Percentiles rank a stretch among this genome's conserved stretches.
Conservation (phyloP, 768 basidiomycete genomes). For the Xerocomellus chrysenteron region DNA sequence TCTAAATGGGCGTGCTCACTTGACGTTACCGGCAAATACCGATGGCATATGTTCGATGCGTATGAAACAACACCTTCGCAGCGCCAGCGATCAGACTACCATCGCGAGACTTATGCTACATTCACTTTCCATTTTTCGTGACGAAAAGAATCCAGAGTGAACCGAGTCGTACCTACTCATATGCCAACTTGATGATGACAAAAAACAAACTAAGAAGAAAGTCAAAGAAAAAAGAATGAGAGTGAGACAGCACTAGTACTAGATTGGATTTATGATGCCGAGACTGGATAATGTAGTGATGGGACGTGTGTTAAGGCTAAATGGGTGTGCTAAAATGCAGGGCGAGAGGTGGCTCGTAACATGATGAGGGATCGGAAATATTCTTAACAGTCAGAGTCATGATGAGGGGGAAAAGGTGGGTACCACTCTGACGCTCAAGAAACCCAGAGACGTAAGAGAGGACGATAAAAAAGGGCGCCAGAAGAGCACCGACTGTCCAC, state of each 20-base stretch:
- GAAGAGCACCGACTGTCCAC: slow-evolving; percentile 13
- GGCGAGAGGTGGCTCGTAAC: slow-evolving; percentile 1
- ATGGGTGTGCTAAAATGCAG: slow-evolving; percentile 22
- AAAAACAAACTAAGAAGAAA: background rate
- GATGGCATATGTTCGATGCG: no score
- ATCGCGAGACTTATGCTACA: background rate
- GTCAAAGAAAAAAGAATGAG: background rate
- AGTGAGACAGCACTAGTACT: slow-evolving; percentile 18
- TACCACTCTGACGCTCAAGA: background rate
- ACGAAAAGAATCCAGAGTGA: slow-evolving; percentile 13
- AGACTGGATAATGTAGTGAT: slow-evolving; percentile 27
- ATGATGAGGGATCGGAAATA: slow-evolving; percentile 8
- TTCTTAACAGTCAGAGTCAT: slow-evolving; percentile 14
- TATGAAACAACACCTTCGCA: no score
- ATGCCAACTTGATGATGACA: slow-evolving; percentile 18
- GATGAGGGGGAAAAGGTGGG: background rate
- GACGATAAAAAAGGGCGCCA: background rate
- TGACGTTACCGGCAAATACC: no score
- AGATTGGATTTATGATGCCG: slow-evolving; percentile 28
- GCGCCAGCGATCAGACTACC: no score
- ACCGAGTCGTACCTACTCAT: slow-evolving; percentile 12
- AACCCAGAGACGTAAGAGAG: background rate
- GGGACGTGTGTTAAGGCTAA: slow-evolving; percentile 8
- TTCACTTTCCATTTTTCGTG: slow-evolving; percentile 12
- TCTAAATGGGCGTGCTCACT: no score